Percentiles rank a stretch among this genome's conserved stretches.
These are phyloP conservation scores for Leccinum arenicola DNA, from an alignment of 768 basidiomycete genomes.

Conservation along the genomic window DNA sequence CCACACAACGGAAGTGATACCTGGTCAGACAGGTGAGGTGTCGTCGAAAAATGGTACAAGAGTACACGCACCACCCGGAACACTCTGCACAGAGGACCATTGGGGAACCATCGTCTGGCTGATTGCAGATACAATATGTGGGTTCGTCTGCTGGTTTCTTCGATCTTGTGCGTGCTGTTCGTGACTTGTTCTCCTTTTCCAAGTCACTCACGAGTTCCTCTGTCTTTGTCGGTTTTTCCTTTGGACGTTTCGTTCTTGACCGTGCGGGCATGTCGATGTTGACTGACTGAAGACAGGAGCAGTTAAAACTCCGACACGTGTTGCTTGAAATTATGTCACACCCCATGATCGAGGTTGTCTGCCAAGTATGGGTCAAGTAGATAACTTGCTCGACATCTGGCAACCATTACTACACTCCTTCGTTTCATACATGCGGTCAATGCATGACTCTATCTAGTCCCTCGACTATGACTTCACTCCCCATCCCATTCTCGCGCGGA, in stretches of 20 bases:
- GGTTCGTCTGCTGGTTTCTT: slow-evolving; percentile 24
- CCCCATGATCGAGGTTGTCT: too few species aligned
- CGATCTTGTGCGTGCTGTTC: slow-evolving; percentile 19
- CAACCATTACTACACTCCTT: too few species aligned
- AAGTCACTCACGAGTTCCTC: slow-evolving; percentile 25
- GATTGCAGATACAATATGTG: slow-evolving; percentile 57
- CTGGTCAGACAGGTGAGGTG: slow-evolving; percentile 36
- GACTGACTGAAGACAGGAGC: slow-evolving; percentile 22
- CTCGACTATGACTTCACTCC: not conserved
- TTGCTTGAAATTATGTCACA: slow-evolving; percentile 2
- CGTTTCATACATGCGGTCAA: too few species aligned
- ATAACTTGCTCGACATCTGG: too few species aligned
- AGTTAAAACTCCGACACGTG: slow-evolving; percentile 32
- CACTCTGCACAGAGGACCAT: slow-evolving; percentile 78
- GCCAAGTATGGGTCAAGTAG: too few species aligned
- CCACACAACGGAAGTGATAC: slow-evolving; percentile 83
- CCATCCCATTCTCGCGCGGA: slow-evolving; percentile 37
- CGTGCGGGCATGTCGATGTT: slow-evolving; percentile 42
- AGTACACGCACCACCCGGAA: slow-evolving; percentile 57
- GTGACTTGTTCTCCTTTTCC: slow-evolving; percentile 32
- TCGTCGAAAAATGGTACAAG: not conserved
- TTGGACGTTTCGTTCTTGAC: slow-evolving; percentile 38
- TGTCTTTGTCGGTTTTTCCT: slow-evolving; percentile 17
- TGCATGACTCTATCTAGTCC: too few species aligned
- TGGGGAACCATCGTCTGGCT: slow-evolving; percentile 73